Evolutionary conservation across 2,329 filamentous ascomycete genomes (phyloP).

Genomic region (Colletotrichum gloeosporioides): DNA sequence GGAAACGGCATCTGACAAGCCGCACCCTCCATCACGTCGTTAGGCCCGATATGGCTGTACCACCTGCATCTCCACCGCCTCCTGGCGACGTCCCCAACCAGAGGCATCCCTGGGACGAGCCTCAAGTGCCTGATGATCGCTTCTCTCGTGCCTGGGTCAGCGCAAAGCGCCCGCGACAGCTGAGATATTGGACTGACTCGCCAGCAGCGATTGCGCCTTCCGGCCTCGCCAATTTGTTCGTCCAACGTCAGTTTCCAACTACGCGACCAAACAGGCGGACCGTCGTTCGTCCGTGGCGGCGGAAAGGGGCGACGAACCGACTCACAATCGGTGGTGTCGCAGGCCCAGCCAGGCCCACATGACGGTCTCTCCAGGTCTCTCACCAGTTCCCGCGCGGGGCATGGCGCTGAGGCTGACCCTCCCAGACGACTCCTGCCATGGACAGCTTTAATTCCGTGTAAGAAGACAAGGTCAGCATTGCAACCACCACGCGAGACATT

Average conservation of each 20-base stretch:
- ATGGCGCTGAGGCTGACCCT: slow-evolving; percentile 17
- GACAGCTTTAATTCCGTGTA: neutral
- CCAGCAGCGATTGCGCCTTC: slow-evolving; percentile 9
- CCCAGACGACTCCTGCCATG: neutral
- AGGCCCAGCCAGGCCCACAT: slow-evolving; percentile 4
- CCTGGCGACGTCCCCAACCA: neutral
- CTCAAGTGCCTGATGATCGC: slow-evolving; percentile 21
- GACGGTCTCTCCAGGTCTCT: neutral
- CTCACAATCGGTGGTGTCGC: neutral
- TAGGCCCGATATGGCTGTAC: slow-evolving; percentile 11
- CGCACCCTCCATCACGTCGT: slow-evolving; percentile 10
- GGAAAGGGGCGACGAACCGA: slow-evolving; percentile 5
- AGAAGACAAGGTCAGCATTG: slow-evolving; percentile 4
- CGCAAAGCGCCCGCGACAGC: slow-evolving; percentile 4
- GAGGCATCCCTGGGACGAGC: slow-evolving; percentile 17
- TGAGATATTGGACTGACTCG: slow-evolving; percentile 7
- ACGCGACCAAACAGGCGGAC: neutral
- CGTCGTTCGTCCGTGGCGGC: neutral
- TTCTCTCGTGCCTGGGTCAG: slow-evolving; percentile 17
- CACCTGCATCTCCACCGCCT: slow-evolving; percentile 22
- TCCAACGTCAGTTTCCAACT: neutral
- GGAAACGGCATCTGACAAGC: slow-evolving; percentile 14
- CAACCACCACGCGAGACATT: slow-evolving; percentile 22
- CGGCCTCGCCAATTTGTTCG: neutral
- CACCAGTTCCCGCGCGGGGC: slow-evolving; percentile 7